Conservation (phyloP, 306 rosid species). For the Glycyrrhiza uralensis region DNA sequence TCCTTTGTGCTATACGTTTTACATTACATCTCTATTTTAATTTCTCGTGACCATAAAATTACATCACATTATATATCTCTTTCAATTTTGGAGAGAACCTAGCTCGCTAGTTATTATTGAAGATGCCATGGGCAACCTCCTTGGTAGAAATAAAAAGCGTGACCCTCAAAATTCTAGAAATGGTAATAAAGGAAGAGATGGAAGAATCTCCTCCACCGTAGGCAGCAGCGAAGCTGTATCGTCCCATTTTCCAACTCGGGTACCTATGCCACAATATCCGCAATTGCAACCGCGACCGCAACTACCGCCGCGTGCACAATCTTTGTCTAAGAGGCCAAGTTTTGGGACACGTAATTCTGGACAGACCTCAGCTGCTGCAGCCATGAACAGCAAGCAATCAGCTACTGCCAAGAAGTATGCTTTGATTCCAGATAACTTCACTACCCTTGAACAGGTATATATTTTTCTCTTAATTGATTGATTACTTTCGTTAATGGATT, state of each 20-base stretch:
- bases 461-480: background rate
- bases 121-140: constrained; percentile 48
- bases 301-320: background rate
- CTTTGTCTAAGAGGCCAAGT: background rate
- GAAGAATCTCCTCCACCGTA: constrained; percentile 9
- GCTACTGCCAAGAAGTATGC: constrained; percentile 46
- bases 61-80: background rate
- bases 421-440: constrained; percentile 55
- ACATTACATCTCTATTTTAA: background rate
- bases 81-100: background rate
- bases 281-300: background rate
- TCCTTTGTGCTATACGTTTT: background rate
- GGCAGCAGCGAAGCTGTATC: background rate
- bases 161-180: constrained; percentile 3
- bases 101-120: too few species aligned
- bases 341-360: background rate
- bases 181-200: background rate
- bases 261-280: background rate
- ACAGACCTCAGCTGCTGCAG: background rate
- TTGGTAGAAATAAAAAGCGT: constrained; percentile 22
- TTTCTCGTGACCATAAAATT: background rate
- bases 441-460: constrained; percentile 58
- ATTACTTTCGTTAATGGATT: too few species aligned
- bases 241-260: background rate
- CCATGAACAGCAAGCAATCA: background rate